Evolutionary conservation across 805 yeast species (phyloP).

Genomic region (Blastobotrys peoriensis): DNA sequence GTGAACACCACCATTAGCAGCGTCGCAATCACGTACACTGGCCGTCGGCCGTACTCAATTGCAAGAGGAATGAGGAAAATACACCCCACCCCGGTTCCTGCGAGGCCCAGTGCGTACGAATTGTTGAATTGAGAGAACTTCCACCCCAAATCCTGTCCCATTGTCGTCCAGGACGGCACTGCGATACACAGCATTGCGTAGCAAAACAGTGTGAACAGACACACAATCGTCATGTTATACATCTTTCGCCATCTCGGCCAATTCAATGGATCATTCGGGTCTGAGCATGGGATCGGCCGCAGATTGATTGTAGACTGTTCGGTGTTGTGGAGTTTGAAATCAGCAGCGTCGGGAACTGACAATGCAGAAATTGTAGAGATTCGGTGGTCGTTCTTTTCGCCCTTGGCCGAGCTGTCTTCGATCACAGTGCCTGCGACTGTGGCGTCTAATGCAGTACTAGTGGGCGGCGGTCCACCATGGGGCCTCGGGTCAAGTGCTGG

Average conservation of each 20-base stretch:
- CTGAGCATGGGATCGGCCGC: slow-evolving; percentile 6
- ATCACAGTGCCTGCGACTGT: too few relatives aligned
- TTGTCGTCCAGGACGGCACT: slow-evolving; percentile 11
- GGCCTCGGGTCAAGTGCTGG: too few relatives aligned
- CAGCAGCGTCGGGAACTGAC: background rate
- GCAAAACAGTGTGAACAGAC: slow-evolving; percentile 10
- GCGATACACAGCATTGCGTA: slow-evolving; percentile 10
- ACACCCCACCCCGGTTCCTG: slow-evolving; percentile 14
- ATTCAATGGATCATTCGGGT: slow-evolving; percentile 15
- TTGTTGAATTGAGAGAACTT: slow-evolving; percentile 11
- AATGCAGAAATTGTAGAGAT: background rate
- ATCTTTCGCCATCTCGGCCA: slow-evolving; percentile 11
- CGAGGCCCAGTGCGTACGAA: slow-evolving; percentile 11
- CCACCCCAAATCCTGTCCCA: slow-evolving; percentile 13
- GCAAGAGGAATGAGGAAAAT: slow-evolving; percentile 16
- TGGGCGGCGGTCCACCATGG: too few relatives aligned
- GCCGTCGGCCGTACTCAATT: slow-evolving; percentile 13
- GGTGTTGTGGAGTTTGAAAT: slow-evolving; percentile 1
- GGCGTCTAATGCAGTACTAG: too few relatives aligned
- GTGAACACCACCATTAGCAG: slow-evolving; percentile 7
- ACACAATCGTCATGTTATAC: slow-evolving; percentile 8
- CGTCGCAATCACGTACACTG: slow-evolving; percentile 12
- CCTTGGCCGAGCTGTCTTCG: too few relatives aligned
- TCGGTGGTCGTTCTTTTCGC: background rate
- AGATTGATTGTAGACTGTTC: background rate